phyloP scores from a whole-genome alignment of 176 grass and related monocot genomes.

The Saccharum spontaneum region DNA sequence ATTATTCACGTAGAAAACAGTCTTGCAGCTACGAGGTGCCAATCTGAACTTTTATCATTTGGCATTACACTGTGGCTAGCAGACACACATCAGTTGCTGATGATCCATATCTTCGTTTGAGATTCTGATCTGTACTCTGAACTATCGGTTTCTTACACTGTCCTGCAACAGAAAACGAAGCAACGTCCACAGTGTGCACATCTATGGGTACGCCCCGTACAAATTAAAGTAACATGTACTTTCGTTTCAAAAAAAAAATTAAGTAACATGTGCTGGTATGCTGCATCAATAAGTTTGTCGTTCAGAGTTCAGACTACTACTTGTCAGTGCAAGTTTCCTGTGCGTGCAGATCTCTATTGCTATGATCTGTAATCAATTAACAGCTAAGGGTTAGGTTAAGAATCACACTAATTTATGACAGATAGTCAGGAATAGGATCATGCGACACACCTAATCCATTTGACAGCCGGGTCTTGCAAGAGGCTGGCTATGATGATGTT shows the following conservation, averaged over 20 bases:
- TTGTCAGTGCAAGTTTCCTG: conserved; percentile 3
- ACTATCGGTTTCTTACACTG: background rate
- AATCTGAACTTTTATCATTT: conserved; percentile 14
- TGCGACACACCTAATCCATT: conserved; percentile 32
- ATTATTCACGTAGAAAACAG: background rate
- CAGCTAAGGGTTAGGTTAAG: conserved; percentile 22
- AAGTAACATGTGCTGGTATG: background rate
- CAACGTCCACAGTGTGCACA: background rate
- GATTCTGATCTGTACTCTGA: background rate
- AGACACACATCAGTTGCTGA: conserved; percentile 4
- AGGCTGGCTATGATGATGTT: conserved; percentile 15
- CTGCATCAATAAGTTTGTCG: background rate
- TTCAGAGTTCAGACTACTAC: background rate
- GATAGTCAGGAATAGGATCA: conserved; percentile 26
- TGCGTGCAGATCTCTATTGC: conserved; percentile 26
- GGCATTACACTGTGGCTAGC: conserved; percentile 20
- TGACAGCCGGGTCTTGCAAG: conserved; percentile 23
- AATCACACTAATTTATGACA: conserved; percentile 25
- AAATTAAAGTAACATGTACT: background rate
- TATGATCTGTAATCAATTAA: background rate
- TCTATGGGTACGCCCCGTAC: background rate
- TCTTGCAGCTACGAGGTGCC: conserved; percentile 5
- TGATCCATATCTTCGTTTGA: conserved; percentile 8
- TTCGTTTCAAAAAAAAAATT: background rate
- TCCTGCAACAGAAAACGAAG: conserved; percentile 9